Percentiles rank a stretch among this genome's conserved stretches.
Evolutionary conservation across 169 alveolate genomes (phyloP).

Genomic region (Eimeria brunetti): DNA sequence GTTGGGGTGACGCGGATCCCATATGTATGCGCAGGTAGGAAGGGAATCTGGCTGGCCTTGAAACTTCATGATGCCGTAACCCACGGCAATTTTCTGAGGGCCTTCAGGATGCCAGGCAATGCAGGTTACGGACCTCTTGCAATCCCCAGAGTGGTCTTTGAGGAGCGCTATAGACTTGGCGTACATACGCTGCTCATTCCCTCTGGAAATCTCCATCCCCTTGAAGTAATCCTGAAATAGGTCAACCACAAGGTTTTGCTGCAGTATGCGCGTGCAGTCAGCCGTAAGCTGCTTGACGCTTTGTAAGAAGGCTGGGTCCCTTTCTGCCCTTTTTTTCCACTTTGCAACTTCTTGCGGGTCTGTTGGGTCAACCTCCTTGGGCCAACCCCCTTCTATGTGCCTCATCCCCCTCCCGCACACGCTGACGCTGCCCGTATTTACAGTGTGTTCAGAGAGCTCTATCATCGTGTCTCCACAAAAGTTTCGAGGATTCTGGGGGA

Average conservation of each 20-base stretch:
- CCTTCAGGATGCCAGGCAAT: constrained; percentile 96
- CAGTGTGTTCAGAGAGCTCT: constrained; percentile 90
- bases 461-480: constrained; percentile 91
- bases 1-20: constrained; percentile 94
- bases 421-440: constrained; percentile 92
- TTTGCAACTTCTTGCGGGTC: constrained; percentile 93
- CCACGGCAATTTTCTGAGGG: constrained; percentile 90
- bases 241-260: constrained; percentile 93
- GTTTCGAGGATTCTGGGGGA: constrained; percentile 87
- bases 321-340: constrained; percentile 90
- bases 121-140: constrained; percentile 91
- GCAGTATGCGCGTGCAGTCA: constrained; percentile 89
- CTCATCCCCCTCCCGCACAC: constrained; percentile 90
- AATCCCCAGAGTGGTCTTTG: constrained; percentile 87
- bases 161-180: constrained; percentile 58
- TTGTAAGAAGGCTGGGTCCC: constrained; percentile 90
- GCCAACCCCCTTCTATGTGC: constrained; percentile 97
- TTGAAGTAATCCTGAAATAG: constrained; percentile 94
- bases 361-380: constrained; percentile 92
- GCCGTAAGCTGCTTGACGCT: constrained; percentile 90
- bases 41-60: constrained; percentile 94
- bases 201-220: constrained; percentile 76
- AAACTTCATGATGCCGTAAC: constrained; percentile 91
- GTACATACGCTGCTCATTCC: constrained; percentile 48
- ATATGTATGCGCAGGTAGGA: constrained; percentile 92